Conservation (phyloP, 768 basidiomycete genomes). For the Calocera viscosa region DNA sequence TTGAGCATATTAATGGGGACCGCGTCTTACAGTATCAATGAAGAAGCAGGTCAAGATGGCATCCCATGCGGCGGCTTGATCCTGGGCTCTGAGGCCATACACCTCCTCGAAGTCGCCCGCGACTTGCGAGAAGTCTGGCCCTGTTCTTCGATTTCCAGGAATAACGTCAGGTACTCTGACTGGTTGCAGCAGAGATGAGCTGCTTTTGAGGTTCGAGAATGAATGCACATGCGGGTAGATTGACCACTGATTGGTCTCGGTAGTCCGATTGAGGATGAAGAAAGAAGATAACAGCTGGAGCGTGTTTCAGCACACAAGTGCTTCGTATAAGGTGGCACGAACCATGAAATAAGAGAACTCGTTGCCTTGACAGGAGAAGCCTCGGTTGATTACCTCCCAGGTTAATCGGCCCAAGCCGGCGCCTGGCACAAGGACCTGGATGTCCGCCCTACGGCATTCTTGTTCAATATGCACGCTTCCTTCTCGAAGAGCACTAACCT, state of each 20-base stretch:
- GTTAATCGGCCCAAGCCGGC: constrained; percentile 80
- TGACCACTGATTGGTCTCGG: constrained; percentile 51
- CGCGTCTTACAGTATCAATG: constrained; percentile 66
- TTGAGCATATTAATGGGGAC: background rate
- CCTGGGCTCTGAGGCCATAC: constrained; percentile 45
- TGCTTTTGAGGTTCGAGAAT: constrained; percentile 65
- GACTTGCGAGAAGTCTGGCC: constrained; percentile 66
- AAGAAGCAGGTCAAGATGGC: constrained; percentile 92
- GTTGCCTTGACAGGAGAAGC: constrained; percentile 84
- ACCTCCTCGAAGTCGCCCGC: constrained; percentile 93
- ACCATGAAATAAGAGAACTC: constrained; percentile 91
- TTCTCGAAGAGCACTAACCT: constrained; percentile 29
- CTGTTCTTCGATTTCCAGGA: constrained; percentile 54
- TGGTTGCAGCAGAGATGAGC: constrained; percentile 48
- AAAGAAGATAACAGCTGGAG: constrained; percentile 59
- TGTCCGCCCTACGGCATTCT: constrained; percentile 32
- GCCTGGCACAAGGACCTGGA: constrained; percentile 78
- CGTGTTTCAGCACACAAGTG: background rate
- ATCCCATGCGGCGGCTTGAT: constrained; percentile 70
- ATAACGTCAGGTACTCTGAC: constrained; percentile 73
- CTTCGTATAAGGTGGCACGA: background rate
- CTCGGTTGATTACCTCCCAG: constrained; percentile 72
- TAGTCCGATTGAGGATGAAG: constrained; percentile 78
- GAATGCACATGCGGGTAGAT: constrained; percentile 87
- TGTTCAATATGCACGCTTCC: background rate